Evolutionary conservation across 257 asterid species (phyloP), one percentile per base, ranked within the genome.

Genomic region (Solanum okadae): DNA sequence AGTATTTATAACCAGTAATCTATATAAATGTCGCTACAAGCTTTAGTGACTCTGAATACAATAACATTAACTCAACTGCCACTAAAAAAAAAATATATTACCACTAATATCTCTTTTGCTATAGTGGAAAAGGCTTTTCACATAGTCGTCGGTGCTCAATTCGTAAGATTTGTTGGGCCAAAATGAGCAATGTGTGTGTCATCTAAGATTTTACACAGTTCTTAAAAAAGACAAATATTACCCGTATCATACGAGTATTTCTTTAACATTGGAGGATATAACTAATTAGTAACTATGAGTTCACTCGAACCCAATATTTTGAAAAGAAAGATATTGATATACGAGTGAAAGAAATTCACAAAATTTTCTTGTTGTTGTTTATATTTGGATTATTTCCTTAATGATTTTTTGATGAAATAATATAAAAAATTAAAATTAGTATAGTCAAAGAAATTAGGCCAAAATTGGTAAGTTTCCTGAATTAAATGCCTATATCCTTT

Each of bases 1-100:
- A 23, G 5, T 22, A 63, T 23, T n/a, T 10, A 63, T n/a, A 63
- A 11, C 6, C 0, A 63, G 14, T 63, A 63, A 2, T 63, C 31
- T 23, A 23, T 23, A 59, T 61, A 61, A 23, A 23, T 23, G 0
- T 9, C 0, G 13, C 29, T 61, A 61, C 0, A 61, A 23, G 0
- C 0, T 61, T 23, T 61, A 61, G 27, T 10, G 13, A 23, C 13
- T 61, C 1, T 61, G 1, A 9, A 23, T 61, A 23, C 29, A 61
- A 9, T 61, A 10, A 23, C 0, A 61, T 23, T 61, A 23, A 23
- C 29, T 61, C 70, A 23, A 22, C 0, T 9, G 1, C 3, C 1
- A 10, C 27, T 63, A 63, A 63, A 61, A 63, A 63, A 61, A 65
- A 61, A 22, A 61, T 52, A 59, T 59, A 59, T 9, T 59, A 3